Evolutionary conservation across 2,329 filamentous ascomycete species (phyloP), one percentile per base, ranked within the genome.

Genomic region (Fusarium albidum): DNA sequence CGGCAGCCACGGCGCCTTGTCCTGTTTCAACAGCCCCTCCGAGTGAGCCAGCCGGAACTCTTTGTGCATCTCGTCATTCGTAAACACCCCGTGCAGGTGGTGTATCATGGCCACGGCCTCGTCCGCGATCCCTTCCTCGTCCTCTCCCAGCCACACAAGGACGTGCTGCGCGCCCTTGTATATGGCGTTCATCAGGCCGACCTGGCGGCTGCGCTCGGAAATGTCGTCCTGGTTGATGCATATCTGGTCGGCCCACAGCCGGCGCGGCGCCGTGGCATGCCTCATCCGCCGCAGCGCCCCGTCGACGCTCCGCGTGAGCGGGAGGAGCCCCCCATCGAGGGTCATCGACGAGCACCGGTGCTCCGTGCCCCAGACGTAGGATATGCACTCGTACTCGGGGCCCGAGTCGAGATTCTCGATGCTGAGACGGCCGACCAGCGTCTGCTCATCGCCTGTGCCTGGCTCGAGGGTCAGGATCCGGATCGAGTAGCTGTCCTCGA

Each of bases 171-270:
- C 72, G 27, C 67, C 67, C 33, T 69, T 66, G 49, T 74, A 76
- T 9, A 76, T 69, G 9, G 63, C 59, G 38, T 73, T 71, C 74
- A 76, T 77, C 13, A 76, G 49, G 27, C 60, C 60, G n/a, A 77
- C 72, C 64, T 77, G 73, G 6, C 61, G 61, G 41, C 68, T 69
- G 33, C 72, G 67, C 54, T 76, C 74, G 3, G 50, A 55, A 13
- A 70, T 58, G 37, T 76, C 69, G 4, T 66, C 64, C 51, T 76
- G 74, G 49, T 77, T 74, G 49, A 77, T 75, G 57, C 74, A 77
- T 34, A 76, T 62, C 58, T 76, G 73, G 31, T 76, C 74, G 4
- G 75, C 69, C 74, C 74, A 76, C 7, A 76, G 61, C 26, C 71
- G 57, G 3, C 71, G 66, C 26, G 58, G 55, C 17, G 28, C 21